Evolutionary conservation across 2,329 filamentous ascomycete species (phyloP), one percentile per base, ranked within the genome.

Genomic region (Nemania sp.): DNA sequence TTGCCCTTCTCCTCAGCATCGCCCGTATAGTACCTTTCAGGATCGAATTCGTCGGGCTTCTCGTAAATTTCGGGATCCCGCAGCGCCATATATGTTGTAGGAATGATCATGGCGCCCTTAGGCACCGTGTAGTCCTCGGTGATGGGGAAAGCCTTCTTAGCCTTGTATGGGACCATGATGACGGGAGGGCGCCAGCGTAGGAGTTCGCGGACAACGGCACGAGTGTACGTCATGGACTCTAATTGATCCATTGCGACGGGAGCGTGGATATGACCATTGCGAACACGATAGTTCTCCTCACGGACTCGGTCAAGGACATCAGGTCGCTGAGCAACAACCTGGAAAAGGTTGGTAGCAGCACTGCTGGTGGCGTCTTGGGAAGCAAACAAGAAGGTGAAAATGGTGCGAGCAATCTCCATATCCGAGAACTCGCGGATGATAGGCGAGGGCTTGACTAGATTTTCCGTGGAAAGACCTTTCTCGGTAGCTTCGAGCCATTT

Each of bases 301-400:
- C 95, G 93, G 64, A 99, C 88, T 75, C 93, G 93, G 77, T 95
- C 92, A 62, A 98, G 86, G 62, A 97, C 86, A 68, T 98, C 95
- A n/a, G 95, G 95, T 72, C 94, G 91, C 82, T 98, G 93, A 54
- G 96, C 94, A 84, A 93, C 90, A 76, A 93, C 88, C 84, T 99
- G 96, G 87, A 98, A 97, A 72, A 98, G 83, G 94, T 96, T 98
- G 61, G 94, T 98, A 76, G 88, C 90, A 69, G 96, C 95, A 77
- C 93, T 97, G 82, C 92, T 96, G 70, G 96, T 98, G 73, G 96
- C 96, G 80, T 99, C 96, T 82, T 98, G 96, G 3, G 94, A 98
- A 69, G 96, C 95, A 82, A 98, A 98, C 69, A 98, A 87, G 85
- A 98, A 97, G 57, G 95, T 97, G 83, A 98, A 97, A 77, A 98